phyloP scores from a whole-genome alignment of 768 basidiomycete genomes.

The Podaxis sp. region DNA sequence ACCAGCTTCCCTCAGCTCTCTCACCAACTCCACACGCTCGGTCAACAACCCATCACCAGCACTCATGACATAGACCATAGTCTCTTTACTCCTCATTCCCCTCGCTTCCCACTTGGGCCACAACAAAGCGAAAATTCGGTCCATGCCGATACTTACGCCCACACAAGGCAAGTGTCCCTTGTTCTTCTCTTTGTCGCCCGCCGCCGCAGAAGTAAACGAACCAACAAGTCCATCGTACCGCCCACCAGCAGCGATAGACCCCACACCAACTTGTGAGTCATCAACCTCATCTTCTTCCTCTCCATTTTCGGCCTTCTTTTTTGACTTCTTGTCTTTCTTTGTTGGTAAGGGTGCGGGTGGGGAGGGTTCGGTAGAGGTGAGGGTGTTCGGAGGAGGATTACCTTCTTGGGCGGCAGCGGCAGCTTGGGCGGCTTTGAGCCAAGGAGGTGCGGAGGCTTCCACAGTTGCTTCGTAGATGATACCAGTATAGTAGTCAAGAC shows the following conservation, averaged over 20 bases:
- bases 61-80: conserved; percentile 91
- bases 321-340: conserved; percentile 29
- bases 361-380: conserved; percentile 22
- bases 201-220: conserved; percentile 81
- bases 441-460: conserved; percentile 90
- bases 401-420: conserved; percentile 32
- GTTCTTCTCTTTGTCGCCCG: conserved; percentile 59
- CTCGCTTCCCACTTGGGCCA: conserved; percentile 83
- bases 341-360: conserved; percentile 21
- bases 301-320: conserved; percentile 40
- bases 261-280: conserved; percentile 91
- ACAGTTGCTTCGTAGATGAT: conserved; percentile 97
- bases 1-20: conserved; percentile 77
- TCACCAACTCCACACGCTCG: conserved; percentile 78
- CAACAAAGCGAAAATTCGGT: conserved; percentile 87
- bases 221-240: conserved; percentile 95
- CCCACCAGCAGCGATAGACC: conserved; percentile 99
- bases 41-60: conserved; percentile 85
- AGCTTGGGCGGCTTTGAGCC: conserved; percentile 54
- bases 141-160: conserved; percentile 89
- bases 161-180: conserved; percentile 75
- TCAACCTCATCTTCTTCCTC: conserved; percentile 81
- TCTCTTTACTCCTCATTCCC: conserved; percentile 81
- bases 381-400: conserved; percentile 19
- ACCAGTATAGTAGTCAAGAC: conserved; percentile 97